Evolutionary conservation across 1,284 basidiomycete genomes (phyloP).

Genomic region (Cryptococcus sp.): DNA sequence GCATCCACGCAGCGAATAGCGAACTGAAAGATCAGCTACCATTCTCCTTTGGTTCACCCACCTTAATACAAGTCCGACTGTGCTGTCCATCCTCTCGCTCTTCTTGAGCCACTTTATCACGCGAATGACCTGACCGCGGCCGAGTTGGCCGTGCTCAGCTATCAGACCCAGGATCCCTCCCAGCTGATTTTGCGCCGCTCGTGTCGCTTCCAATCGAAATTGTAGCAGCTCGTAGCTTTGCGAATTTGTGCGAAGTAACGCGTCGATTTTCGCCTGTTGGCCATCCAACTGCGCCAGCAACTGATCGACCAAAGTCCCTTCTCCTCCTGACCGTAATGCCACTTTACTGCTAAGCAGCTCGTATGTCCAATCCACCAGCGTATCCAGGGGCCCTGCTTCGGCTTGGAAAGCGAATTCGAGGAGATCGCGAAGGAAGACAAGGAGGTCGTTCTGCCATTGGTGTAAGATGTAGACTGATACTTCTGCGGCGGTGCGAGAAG

Average conservation of each 20-base stretch:
- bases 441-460: constrained; percentile 33
- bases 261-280: constrained; percentile 29
- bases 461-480: constrained; percentile 43
- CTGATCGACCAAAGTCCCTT: constrained; percentile 44
- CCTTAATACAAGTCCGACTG: constrained; percentile 33
- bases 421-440: constrained; percentile 41
- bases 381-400: constrained; percentile 32
- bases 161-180: constrained; percentile 35
- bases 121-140: constrained; percentile 45
- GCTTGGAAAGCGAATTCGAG: constrained; percentile 30
- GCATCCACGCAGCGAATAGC: constrained; percentile 35
- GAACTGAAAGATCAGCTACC: constrained; percentile 16
- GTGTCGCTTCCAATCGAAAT: constrained; percentile 34
- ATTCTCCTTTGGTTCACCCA: constrained; percentile 15
- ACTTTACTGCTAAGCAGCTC: constrained; percentile 29
- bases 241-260: constrained; percentile 29
- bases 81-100: constrained; percentile 34
- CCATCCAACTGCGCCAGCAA: constrained; percentile 41
- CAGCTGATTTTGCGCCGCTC: constrained; percentile 43
- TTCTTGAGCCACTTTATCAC: constrained; percentile 49
- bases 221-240: constrained; percentile 37
- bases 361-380: constrained; percentile 36
- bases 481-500: constrained; percentile 39
- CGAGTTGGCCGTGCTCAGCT: constrained; percentile 36
- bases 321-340: constrained; percentile 26